Conservation (phyloP, 1,284 basidiomycete genomes). For the Cutaneotrichosporon mucoides region DNA sequence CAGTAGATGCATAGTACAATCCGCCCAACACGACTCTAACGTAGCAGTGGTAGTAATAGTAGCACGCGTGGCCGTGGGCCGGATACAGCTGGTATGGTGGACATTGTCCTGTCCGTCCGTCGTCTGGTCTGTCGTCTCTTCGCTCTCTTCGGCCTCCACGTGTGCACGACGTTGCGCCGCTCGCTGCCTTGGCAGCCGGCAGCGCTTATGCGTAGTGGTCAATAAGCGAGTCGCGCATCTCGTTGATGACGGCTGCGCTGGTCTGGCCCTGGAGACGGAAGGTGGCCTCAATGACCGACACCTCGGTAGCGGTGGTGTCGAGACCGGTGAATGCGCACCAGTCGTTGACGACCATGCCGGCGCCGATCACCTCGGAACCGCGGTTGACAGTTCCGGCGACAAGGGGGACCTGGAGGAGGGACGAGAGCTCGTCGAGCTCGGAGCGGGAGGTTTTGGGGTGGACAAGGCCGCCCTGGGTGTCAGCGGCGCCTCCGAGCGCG, state of each 20-base stretch:
- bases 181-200: no score
- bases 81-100: no score
- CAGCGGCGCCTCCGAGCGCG: neutral
- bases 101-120: no score
- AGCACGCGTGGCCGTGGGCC: no score
- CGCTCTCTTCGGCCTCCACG: no score
- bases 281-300: slow-evolving; percentile 94
- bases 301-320: slow-evolving; percentile 96
- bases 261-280: slow-evolving; percentile 92
- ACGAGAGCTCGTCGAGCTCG: slow-evolving; percentile 96
- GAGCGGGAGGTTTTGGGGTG: slow-evolving; percentile 96
- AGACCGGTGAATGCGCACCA: slow-evolving; percentile 97
- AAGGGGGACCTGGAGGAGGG: slow-evolving; percentile 87
- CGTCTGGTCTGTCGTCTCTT: no score
- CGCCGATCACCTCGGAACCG: slow-evolving; percentile 95
- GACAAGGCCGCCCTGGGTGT: slow-evolving; percentile 80
- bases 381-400: slow-evolving; percentile 98
- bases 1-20: slow-evolving; percentile 6
- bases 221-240: slow-evolving; percentile 90
- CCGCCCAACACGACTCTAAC: no score
- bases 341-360: slow-evolving; percentile 96
- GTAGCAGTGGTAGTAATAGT: no score
- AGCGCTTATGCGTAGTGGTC: slow-evolving; percentile 77
- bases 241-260: slow-evolving; percentile 78
- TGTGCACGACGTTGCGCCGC: no score